Conservation (phyloP, 2,329 filamentous ascomycete genomes). For the Colletotrichum ledebouriae region DNA sequence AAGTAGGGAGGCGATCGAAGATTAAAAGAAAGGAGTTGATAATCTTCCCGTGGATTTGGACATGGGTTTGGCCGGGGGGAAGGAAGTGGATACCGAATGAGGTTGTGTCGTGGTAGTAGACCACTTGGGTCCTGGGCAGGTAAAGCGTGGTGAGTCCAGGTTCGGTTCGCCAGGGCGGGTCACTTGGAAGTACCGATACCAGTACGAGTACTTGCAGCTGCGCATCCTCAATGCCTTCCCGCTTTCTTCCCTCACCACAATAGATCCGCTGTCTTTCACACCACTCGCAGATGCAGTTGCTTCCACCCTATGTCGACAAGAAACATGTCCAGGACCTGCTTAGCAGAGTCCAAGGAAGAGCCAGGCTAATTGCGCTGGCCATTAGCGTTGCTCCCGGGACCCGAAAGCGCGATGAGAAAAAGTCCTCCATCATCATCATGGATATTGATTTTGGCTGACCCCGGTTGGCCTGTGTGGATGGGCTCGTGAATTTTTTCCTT, state of each 20-base stretch:
- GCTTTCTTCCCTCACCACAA: neutral
- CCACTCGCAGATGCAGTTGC: neutral
- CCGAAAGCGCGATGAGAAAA: conserved; percentile 4
- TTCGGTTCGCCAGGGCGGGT: conserved; percentile 3
- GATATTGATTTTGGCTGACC: conserved; percentile 7
- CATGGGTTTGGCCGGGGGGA: conserved; percentile 23
- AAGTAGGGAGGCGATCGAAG: conserved; percentile 27
- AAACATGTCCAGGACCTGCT: neutral
- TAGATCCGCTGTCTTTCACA: too few species aligned
- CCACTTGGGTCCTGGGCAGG: neutral
- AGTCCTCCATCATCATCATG: conserved; percentile 5
- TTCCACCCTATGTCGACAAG: neutral
- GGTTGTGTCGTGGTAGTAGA: conserved; percentile 26
- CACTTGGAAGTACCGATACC: conserved; percentile 31
- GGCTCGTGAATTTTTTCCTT: neutral
- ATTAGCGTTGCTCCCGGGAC: conserved; percentile 20
- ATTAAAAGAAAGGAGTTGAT: conserved; percentile 39
- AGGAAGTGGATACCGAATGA: conserved; percentile 36
- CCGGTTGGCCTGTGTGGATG: conserved; percentile 9
- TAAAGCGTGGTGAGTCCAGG: conserved; percentile 6
- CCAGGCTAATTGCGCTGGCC: neutral
- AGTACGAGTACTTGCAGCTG: conserved; percentile 13
- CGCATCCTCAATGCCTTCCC: neutral
- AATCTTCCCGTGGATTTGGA: conserved; percentile 25
- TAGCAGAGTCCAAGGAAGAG: neutral